Percentiles rank a stretch among this genome's conserved stretches.
Evolutionary conservation across 1,284 basidiomycete species (phyloP).

Genomic region (Caloboletus firmus): DNA sequence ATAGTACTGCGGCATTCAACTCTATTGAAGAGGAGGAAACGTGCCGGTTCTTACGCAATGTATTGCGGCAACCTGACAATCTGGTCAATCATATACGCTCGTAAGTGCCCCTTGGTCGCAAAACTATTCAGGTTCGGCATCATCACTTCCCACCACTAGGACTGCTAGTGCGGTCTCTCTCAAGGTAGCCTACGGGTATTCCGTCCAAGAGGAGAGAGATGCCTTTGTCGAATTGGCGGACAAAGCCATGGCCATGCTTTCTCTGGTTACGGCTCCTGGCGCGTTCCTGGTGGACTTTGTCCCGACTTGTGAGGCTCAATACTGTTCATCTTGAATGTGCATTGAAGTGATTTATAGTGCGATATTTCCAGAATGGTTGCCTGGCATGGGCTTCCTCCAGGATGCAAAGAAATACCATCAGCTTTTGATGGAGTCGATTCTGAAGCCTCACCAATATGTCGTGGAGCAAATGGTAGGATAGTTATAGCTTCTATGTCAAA

Average conservation of each 20-base stretch:
- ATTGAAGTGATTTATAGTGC: constrained; percentile 32
- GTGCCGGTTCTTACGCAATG: constrained; percentile 24
- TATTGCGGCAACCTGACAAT: constrained; percentile 19
- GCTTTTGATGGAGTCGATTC: constrained; percentile 33
- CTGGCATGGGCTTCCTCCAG: constrained; percentile 46
- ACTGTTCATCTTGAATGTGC: not conserved
- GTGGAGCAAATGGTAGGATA: constrained; percentile 42
- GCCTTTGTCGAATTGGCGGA: constrained; percentile 29
- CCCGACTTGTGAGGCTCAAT: constrained; percentile 24
- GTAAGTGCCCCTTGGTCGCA: constrained; percentile 18
- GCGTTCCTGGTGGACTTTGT: constrained; percentile 34
- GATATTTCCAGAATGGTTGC: constrained; percentile 50
- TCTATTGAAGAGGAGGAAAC: constrained; percentile 27
- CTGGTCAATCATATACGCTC: constrained; percentile 21
- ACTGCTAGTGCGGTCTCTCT: constrained; percentile 17
- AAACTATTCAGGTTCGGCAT: not conserved
- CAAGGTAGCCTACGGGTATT: constrained; percentile 28
- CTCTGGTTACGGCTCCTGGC: constrained; percentile 16
- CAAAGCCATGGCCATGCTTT: constrained; percentile 16
- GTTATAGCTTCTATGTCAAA: not conserved
- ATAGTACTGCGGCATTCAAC: constrained; percentile 15
- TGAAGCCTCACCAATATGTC: constrained; percentile 41
- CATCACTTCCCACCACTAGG: not conserved
- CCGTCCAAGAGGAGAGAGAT: constrained; percentile 26
- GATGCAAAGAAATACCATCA: constrained; percentile 40